Evolutionary conservation across 148 eudicot genomes (phyloP), one percentile per base, ranked within the genome.

Genomic region (Chenopodium suecicum): DNA sequence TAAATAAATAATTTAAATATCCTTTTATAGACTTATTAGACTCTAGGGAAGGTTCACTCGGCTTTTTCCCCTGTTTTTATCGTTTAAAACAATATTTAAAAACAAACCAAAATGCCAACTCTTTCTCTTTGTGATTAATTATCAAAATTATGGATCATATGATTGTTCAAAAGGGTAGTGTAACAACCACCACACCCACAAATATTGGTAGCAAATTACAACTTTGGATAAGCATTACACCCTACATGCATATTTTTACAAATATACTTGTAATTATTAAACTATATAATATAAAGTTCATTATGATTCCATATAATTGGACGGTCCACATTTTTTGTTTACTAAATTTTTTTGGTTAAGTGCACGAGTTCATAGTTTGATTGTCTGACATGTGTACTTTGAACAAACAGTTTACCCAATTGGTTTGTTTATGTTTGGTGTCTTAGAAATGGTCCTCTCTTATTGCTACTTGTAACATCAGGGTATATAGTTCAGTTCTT

Each of bases 351-450:
- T 52, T 12, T 54, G 16, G 47, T 68, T 6, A 54, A 73, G 11
- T 25, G 78, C 64, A 73, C 83, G 62, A 64, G 60, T 27, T 80
- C 1, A 54, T 13, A 64, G 31, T 46, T 20, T 63, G 78, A 73
- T 73, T 73, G 71, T 37, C 70, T 73, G 78, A 63, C 83, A 80
- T 19, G 29, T 80, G 78, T 74, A 74, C 78, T 73, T 64, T 73
- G 60, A 46, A 73, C 27, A 47, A 37, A 72, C 76, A 58, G 25
- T 48, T 10, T 60, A 27, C 63, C 78, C 72, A 73, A 73, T 44
- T 73, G 48, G 22, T 31, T 56, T 41, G 31, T 62, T 12, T 70
- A 41, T 58, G 46, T 71, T 70, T 72, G 70, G 63, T 71, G 12
- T 64, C 66, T 47, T 47, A 56, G 69, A 58, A 41, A 67, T 44